Evolutionary conservation across 805 yeast species (phyloP).

Genomic region (Yarrowia yakushimensis): DNA sequence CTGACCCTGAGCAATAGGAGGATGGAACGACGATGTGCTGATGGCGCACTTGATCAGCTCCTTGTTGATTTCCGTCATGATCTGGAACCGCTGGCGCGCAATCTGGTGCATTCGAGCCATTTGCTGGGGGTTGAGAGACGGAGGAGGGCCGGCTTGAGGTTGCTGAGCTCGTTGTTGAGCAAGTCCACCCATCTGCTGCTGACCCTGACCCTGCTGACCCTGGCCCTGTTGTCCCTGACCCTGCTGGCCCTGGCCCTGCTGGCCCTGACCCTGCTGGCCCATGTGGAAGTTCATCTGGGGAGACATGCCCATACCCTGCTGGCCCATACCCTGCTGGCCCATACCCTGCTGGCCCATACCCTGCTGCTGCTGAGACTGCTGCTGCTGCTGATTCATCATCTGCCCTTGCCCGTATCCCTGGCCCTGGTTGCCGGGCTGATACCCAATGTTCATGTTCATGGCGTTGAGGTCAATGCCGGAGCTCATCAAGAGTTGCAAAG

Average conservation of each 20-base stretch:
- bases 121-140: background rate
- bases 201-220: background rate
- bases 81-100: conserved; percentile 30
- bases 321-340: background rate
- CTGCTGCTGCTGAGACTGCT: background rate
- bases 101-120: background rate
- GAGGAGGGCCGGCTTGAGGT: background rate
- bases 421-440: background rate
- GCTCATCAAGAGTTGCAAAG: conserved; percentile 7
- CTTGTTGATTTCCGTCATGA: conserved; percentile 37
- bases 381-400: background rate
- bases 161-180: background rate
- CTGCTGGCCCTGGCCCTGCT: background rate
- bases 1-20: background rate
- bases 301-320: conserved; percentile 5
- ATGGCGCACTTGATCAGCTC: conserved; percentile 34
- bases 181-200: background rate
- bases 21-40: conserved; percentile 16
- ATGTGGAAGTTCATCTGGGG: conserved; percentile 14
- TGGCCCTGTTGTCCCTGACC: background rate
- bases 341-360: background rate
- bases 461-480: conserved; percentile 19
- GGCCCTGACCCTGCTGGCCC: background rate
- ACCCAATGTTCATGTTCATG: conserved; percentile 23
- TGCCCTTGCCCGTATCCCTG: conserved; percentile 9